A percentile compares a stretch with the other conserved stretches of the same genome.
Conservation (phyloP, 2,329 filamentous ascomycete genomes). For the Colletotrichum endophyticum region DNA sequence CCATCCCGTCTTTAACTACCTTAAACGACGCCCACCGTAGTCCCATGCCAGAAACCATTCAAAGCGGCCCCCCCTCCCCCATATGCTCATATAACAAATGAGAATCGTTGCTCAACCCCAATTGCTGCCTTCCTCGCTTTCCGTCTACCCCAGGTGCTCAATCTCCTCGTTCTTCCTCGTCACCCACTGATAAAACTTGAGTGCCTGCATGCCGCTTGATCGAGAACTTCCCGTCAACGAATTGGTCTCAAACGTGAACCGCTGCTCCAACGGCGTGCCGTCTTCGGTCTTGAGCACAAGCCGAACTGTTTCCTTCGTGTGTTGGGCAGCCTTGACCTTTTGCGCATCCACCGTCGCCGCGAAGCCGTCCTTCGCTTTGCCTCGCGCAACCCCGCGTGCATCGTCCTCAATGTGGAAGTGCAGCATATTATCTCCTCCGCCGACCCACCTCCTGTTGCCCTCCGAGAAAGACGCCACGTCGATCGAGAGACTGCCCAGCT, state of each 20-base stretch:
- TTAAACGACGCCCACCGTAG: neutral
- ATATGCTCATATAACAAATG: neutral
- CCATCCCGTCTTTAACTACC: neutral
- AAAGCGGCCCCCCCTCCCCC: neutral
- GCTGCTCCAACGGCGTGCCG: neutral
- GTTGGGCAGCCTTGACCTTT: neutral
- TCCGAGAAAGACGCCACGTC: slow-evolving; percentile 11
- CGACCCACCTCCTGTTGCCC: slow-evolving; percentile 1
- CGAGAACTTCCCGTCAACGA: slow-evolving; percentile 2
- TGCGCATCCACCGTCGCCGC: slow-evolving; percentile 3
- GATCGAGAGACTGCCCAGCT: neutral
- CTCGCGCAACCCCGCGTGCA: neutral
- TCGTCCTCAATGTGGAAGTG: slow-evolving; percentile 10
- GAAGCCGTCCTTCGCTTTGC: neutral
- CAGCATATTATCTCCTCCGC: neutral
- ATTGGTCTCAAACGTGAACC: neutral
- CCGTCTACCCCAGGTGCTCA: neutral
- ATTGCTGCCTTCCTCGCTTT: neutral
- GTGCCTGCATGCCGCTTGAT: neutral
- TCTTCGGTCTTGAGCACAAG: slow-evolving; percentile 1
- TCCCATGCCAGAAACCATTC: neutral
- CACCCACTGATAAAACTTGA: slow-evolving; percentile 18
- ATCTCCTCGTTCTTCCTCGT: slow-evolving; percentile 3
- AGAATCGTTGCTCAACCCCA: neutral
- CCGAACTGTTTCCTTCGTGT: neutral